Percentiles rank a stretch among this genome's conserved stretches.
These are phyloP conservation scores for Heritiera littoralis DNA, from an alignment of 345 rosid species.

Conservation along the genomic window DNA sequence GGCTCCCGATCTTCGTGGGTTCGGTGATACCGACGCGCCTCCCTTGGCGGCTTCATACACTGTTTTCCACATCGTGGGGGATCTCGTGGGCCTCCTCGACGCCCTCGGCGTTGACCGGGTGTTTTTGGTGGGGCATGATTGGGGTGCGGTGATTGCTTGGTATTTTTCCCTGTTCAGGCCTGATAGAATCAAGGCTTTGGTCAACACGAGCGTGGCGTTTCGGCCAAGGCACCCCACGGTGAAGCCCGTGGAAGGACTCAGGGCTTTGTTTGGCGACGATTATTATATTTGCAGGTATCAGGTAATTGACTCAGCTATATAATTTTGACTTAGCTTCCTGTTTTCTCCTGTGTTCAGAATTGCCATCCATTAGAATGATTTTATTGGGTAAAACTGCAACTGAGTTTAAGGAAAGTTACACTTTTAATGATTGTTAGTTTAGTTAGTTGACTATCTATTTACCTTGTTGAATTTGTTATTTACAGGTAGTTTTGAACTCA, in stretches of 20 bases:
- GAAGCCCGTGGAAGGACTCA: conserved; percentile 45
- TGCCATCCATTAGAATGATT: background rate
- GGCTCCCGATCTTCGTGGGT: conserved; percentile 83
- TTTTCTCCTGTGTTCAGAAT: background rate
- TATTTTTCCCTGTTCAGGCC: conserved; percentile 58
- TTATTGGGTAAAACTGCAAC: background rate
- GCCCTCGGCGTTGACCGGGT: conserved; percentile 43
- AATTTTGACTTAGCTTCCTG: background rate
- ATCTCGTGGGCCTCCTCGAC: conserved; percentile 52
- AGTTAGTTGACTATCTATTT: background rate
- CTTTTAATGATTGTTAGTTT: background rate
- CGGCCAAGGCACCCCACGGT: conserved; percentile 48
- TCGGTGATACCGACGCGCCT: conserved; percentile 67
- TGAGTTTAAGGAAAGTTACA: too few species aligned
- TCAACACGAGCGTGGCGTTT: conserved; percentile 53
- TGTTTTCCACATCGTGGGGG: conserved; percentile 51
- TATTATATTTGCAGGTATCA: conserved; percentile 76
- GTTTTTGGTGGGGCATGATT: conserved; percentile 75
- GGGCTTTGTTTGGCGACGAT: conserved; percentile 62
- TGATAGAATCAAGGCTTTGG: conserved; percentile 70
- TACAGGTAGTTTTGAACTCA: background rate
- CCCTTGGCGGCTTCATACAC: conserved; percentile 44
- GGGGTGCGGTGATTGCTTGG: conserved; percentile 81
- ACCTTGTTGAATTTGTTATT: background rate
- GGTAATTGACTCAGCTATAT: conserved; percentile 35